Base-by-base conservation (phyloP, 2,329 filamentous ascomycete species). In the Ophiosphaerella narmari region DNA sequence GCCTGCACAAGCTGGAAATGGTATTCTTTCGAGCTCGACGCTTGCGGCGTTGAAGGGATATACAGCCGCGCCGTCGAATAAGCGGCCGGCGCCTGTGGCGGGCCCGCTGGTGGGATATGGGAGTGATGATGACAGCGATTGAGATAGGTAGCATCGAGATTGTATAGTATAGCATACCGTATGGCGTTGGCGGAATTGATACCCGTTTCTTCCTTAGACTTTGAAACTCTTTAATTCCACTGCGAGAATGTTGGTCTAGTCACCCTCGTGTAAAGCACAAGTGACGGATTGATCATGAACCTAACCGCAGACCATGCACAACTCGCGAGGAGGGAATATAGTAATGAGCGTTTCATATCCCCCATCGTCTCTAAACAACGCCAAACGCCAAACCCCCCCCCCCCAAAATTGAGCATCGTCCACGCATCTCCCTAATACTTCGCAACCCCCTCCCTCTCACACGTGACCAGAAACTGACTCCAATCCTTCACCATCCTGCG, bases 51-150 rank as follows among this genome's bases (percentile, higher is more conserved):
- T 99, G 49, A 87, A 86, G 66, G 79, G 78, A 9, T 79, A 75
- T 38, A 70, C 59, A 12, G 63, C 68, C 14, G 57, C 55, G 7
- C 69, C 75, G 33, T 73, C 78, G 39, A 78, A 80, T 62, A 84
- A 82, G 67, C 80, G 59, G 34, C 43, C 85, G 44, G 73, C 81
- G 8, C 75, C 81, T 24, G 75, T 84, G 24, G 74, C 82, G 14
- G 90, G 90, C 1, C 89, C 91, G 6, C 76, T 97, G 58, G 94
- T 97, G 16, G 89, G 83, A 23, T 99, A 99, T 67, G 91, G 86
- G 48, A 97, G 90, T 71, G 91, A 96, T 74, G 89, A 91, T 68
- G 92, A 96, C 53, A 88, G 83, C 58, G 84, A 87, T 58, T 75
- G n/a, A 16, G 26, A 5, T 11, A n/a, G 6, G 33, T 18, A 21